Percentiles rank a stretch among this genome's conserved stretches.
phyloP scores from a whole-genome alignment of 345 rosid species.

The Gossypium arboreum region DNA sequence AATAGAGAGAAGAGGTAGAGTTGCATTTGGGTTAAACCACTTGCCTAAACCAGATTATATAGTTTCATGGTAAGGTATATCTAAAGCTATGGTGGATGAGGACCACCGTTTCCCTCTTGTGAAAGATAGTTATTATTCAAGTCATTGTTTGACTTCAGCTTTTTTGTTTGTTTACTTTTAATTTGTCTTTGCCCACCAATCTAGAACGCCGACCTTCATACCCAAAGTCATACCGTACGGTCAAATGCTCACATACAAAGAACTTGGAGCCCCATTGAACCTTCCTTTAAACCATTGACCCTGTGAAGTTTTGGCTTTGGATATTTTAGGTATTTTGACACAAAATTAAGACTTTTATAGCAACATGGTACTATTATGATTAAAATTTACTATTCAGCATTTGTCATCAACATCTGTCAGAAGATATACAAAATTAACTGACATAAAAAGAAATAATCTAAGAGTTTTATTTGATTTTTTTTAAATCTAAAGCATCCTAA shows the following conservation, averaged over 20 bases:
- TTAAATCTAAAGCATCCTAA: too few relatives aligned
- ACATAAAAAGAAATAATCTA: not conserved
- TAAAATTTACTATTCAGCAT: too few relatives aligned
- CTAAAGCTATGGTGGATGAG: too few relatives aligned
- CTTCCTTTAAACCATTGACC: not conserved
- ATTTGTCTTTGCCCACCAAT: conserved; percentile 10
- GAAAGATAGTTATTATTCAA: not conserved
- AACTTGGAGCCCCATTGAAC: not conserved
- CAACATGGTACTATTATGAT: too few relatives aligned
- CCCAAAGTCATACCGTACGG: not conserved
- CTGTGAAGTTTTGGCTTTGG: too few relatives aligned
- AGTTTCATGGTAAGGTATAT: too few relatives aligned
- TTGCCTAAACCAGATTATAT: not conserved
- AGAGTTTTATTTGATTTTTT: not conserved
- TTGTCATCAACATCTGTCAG: not conserved
- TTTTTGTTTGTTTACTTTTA: not conserved
- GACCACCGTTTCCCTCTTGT: not conserved
- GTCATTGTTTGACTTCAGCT: conserved; percentile 4
- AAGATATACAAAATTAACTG: too few relatives aligned
- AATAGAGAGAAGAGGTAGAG: not conserved
- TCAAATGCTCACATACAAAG: not conserved
- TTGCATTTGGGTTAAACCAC: conserved; percentile 2
- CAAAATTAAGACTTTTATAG: not conserved
- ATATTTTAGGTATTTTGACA: not conserved
- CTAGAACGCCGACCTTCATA: conserved; percentile 5